These are phyloP conservation scores for Mycena maculata DNA, from an alignment of 768 basidiomycete species.

Conservation along the genomic window DNA sequence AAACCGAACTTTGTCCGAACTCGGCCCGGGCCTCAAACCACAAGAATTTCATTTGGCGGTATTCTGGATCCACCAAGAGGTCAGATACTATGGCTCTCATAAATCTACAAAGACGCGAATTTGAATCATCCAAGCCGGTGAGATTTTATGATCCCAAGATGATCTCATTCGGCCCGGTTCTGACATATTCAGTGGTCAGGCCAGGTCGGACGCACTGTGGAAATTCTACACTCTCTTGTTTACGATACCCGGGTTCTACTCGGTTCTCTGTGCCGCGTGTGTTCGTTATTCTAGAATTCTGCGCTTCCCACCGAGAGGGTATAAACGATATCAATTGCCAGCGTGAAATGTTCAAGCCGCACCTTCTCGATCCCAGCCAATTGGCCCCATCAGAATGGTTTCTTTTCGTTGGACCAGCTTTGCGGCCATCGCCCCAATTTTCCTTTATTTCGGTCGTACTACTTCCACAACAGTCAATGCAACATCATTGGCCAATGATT, in stretches of 20 bases:
- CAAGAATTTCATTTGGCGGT: background rate
- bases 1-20: slow-evolving; percentile 19
- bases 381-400: slow-evolving; percentile 3
- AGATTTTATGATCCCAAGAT: no score
- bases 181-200: no score
- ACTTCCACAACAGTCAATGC: background rate
- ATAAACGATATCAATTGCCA: background rate
- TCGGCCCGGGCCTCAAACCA: background rate
- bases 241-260: no score
- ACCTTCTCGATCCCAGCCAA: background rate
- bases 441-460: background rate
- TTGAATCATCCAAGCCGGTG: no score
- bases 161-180: no score
- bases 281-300: background rate
- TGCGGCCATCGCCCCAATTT: background rate
- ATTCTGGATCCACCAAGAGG: no score
- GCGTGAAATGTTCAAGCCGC: background rate
- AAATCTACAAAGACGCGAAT: no score
- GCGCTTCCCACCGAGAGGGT: background rate
- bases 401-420: background rate
- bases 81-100: no score
- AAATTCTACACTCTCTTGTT: no score
- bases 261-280: no score
- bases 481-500: slow-evolving; percentile 34
- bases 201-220: no score